These are phyloP conservation scores for Xylaria acuta DNA, from an alignment of 495 filamentous ascomycete genomes.

Conservation along the genomic window DNA sequence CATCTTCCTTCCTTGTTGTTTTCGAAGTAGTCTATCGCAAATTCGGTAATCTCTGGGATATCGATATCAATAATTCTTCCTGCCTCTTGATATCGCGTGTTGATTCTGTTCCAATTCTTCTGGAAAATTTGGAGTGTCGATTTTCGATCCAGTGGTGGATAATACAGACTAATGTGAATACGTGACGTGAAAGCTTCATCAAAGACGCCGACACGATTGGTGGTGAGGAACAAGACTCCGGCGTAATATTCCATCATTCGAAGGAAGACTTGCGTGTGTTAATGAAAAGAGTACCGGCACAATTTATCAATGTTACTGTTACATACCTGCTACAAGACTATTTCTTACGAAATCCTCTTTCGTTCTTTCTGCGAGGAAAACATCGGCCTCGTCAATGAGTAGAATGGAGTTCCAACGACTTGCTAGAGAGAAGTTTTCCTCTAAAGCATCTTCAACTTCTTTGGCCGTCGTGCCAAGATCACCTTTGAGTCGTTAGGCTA, in stretches of 20 bases:
- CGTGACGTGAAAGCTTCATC: slow-evolving; percentile 59
- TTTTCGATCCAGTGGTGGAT: slow-evolving; percentile 44
- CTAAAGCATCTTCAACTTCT: slow-evolving; percentile 52
- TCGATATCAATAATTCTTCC: slow-evolving; percentile 30
- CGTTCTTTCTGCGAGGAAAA: slow-evolving; percentile 57
- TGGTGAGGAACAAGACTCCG: slow-evolving; percentile 60
- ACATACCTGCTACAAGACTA: slow-evolving; percentile 45
- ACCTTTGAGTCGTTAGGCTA: slow-evolving; percentile 2
- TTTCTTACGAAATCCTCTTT: slow-evolving; percentile 56
- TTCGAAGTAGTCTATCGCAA: slow-evolving; percentile 22
- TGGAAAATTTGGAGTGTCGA: slow-evolving; percentile 46
- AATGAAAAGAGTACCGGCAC: slow-evolving; percentile 13
- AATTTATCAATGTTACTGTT: no score
- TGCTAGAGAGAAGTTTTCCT: slow-evolving; percentile 48
- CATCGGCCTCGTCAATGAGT: slow-evolving; percentile 63
- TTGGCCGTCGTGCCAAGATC: slow-evolving; percentile 15
- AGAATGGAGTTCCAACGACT: slow-evolving; percentile 57
- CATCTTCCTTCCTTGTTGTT: slow-evolving; percentile 28
- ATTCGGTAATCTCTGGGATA: slow-evolving; percentile 13
- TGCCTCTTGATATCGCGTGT: slow-evolving; percentile 16
- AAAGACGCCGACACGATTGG: slow-evolving; percentile 56
- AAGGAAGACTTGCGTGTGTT: background rate
- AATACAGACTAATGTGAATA: slow-evolving; percentile 56
- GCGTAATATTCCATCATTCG: slow-evolving; percentile 57
- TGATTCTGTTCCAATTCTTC: slow-evolving; percentile 41